phyloP scores from a whole-genome alignment of 257 asterid genomes.

The Apocynum venetum region DNA sequence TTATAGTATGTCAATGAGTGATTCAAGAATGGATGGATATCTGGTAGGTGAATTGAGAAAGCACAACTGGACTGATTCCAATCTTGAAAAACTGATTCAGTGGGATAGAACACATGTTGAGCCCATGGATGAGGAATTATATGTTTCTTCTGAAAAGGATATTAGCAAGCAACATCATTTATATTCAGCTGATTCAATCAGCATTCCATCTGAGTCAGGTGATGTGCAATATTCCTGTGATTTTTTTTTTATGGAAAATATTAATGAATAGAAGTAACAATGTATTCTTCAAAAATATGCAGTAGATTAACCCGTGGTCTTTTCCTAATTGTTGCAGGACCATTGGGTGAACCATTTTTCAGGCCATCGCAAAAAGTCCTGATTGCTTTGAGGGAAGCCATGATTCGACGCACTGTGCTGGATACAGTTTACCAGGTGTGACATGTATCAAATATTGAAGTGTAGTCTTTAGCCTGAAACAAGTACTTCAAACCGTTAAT shows the following conservation, averaged over 20 bases:
- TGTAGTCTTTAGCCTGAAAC: background rate
- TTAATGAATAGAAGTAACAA: background rate
- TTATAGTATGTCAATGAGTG: constrained; percentile 56
- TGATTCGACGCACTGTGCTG: constrained; percentile 56
- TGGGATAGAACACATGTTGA: constrained; percentile 79
- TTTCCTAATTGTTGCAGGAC: constrained; percentile 28
- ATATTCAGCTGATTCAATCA: constrained; percentile 23
- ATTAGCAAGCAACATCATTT: constrained; percentile 22
- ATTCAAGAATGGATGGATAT: constrained; percentile 28
- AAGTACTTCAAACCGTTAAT: background rate
- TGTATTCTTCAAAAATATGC: background rate
- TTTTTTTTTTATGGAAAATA: constrained; percentile 7
- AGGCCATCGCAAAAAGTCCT: constrained; percentile 54
- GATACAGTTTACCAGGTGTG: constrained; percentile 56
- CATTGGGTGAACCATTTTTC: constrained; percentile 22
- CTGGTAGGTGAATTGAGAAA: constrained; percentile 49
- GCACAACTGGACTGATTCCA: constrained; percentile 69
- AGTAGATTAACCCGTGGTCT: constrained; percentile 5
- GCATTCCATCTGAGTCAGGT: constrained; percentile 36
- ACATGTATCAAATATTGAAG: background rate
- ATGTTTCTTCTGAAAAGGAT: constrained; percentile 22
- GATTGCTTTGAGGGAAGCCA: constrained; percentile 70
- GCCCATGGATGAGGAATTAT: constrained; percentile 47
- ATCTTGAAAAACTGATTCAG: constrained; percentile 57
- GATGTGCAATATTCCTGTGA: constrained; percentile 16